phyloP scores from a whole-genome alignment of 2,329 filamentous ascomycete species.

The Grosmannia clavigera region DNA sequence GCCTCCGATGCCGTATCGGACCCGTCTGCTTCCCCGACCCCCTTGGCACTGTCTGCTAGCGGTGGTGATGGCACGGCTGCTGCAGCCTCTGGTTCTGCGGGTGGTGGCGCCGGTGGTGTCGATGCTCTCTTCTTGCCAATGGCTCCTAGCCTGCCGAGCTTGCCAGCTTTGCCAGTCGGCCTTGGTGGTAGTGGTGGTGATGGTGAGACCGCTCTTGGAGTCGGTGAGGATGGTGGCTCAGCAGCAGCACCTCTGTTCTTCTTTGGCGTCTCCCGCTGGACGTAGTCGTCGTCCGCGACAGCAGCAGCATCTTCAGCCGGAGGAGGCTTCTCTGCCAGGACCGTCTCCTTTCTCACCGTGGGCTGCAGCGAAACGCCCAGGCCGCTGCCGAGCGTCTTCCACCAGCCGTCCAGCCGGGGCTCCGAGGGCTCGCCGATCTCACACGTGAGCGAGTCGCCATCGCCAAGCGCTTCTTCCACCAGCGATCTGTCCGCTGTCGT shows the following conservation, averaged over 20 bases:
- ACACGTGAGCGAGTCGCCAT: background rate
- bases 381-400: slow-evolving; percentile 27
- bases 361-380: slow-evolving; percentile 15
- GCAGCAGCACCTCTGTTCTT: background rate
- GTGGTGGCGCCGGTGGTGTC: slow-evolving; percentile 19
- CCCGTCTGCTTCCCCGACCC: background rate
- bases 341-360: background rate
- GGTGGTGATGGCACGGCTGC: slow-evolving; percentile 21
- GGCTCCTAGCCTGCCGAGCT: slow-evolving; percentile 6
- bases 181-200: background rate
- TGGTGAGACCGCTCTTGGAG: background rate
- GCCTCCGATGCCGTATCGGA: slow-evolving; percentile 33
- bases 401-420: slow-evolving; percentile 34
- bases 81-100: slow-evolving; percentile 17
- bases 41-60: background rate
- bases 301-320: background rate
- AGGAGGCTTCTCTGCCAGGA: background rate
- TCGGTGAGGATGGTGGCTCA: background rate
- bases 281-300: slow-evolving; percentile 28
- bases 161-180: background rate
- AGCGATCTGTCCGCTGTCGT: slow-evolving; percentile 10
- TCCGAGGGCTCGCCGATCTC: slow-evolving; percentile 8
- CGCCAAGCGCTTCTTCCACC: too few relatives aligned
- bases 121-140: slow-evolving; percentile 31
- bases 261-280: slow-evolving; percentile 31